Evolutionary conservation across 139 green algal species (phyloP), one percentile per base, ranked within the genome.

Genomic region (Axilococcus clingmanii): DNA sequence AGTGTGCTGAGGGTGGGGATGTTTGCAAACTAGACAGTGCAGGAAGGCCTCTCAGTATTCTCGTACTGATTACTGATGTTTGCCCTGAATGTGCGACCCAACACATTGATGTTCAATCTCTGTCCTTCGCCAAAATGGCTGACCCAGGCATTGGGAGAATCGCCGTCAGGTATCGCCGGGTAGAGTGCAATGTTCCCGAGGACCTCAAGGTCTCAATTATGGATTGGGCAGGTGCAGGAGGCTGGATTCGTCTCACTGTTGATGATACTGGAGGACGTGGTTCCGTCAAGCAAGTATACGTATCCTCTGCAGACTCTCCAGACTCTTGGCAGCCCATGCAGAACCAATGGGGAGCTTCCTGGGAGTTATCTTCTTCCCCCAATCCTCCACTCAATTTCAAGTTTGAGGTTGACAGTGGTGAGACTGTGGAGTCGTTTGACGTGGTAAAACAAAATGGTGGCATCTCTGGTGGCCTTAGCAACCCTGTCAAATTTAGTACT

Each of bases 31-130:
- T 16, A 2, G 60, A 68, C 25, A 12, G 6, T 32, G 16, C 32
- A 1, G 60, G 60, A 40, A 33, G 48, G 42, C 50, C 60, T 2
- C 24, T 55, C 8, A 62, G 42, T 3, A 32, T 68, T 0, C 44
- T 61, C 2, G 59, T 65, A 3, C 68, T 61, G 52, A 74, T 77
- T 58, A 63, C 57, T 31, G 71, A 79, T 28, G 28, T 24, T 12
- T 79, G 71, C 43, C 71, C 71, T 8, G 61, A 79, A 34, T 79
- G 71, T 55, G 57, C 50, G 4, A 24, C 56, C 4, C 29, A 76
- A 34, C 71, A 79, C 34, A 58, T 79, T 8, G 71, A 79, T 38
- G 30, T 75, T 14, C 71, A 79, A 33, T 48, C 52, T 23, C 54
- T 75, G 16, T 50, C 57, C 4, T 79, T 68, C 54, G 62, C 63